Evolutionary conservation across 2,329 filamentous ascomycete species (phyloP).

Genomic region (Alternaria conjuncta): DNA sequence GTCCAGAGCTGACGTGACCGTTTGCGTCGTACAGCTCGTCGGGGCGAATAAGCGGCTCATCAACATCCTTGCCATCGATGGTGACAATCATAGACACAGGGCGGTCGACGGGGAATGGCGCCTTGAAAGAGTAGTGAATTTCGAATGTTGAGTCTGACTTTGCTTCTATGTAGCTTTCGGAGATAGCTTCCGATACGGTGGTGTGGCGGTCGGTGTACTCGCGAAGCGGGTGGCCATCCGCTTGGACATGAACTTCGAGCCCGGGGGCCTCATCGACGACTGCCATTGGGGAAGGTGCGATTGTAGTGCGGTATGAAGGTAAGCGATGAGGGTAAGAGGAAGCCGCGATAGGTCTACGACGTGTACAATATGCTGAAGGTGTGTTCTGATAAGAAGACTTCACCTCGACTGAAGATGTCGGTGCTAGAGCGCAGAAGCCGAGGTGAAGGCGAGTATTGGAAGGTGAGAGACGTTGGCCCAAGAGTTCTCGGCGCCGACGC

Average conservation of each 20-base stretch:
- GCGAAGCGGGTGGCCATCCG: slow-evolving; percentile 21
- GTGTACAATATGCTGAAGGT: not conserved
- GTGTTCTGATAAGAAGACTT: not conserved
- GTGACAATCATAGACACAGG: slow-evolving; percentile 17
- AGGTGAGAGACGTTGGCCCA: not conserved
- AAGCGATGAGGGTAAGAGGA: too few species aligned
- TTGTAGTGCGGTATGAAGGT: too few species aligned
- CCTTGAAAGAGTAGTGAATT: slow-evolving; percentile 18
- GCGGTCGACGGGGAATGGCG: slow-evolving; percentile 7
- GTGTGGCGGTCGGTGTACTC: slow-evolving; percentile 31
- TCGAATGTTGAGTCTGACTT: slow-evolving; percentile 27
- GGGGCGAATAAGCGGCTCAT: slow-evolving; percentile 7
- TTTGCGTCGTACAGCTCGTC: slow-evolving; percentile 4
- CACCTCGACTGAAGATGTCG: not conserved
- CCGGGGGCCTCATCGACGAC: slow-evolving; percentile 12
- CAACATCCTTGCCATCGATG: slow-evolving; percentile 26
- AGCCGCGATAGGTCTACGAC: not conserved
- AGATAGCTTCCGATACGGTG: not conserved
- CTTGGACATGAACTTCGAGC: slow-evolving; percentile 24
- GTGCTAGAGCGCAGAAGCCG: not conserved
- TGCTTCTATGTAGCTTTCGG: slow-evolving; percentile 38
- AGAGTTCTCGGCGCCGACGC: not conserved
- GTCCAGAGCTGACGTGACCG: slow-evolving; percentile 4
- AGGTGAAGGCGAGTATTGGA: not conserved
- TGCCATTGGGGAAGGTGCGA: slow-evolving; percentile 19